Evolutionary conservation across 192 early-diverging fungal genomes (phyloP), one percentile per base, ranked within the genome.

Genomic region (Kickxella alabastrina): DNA sequence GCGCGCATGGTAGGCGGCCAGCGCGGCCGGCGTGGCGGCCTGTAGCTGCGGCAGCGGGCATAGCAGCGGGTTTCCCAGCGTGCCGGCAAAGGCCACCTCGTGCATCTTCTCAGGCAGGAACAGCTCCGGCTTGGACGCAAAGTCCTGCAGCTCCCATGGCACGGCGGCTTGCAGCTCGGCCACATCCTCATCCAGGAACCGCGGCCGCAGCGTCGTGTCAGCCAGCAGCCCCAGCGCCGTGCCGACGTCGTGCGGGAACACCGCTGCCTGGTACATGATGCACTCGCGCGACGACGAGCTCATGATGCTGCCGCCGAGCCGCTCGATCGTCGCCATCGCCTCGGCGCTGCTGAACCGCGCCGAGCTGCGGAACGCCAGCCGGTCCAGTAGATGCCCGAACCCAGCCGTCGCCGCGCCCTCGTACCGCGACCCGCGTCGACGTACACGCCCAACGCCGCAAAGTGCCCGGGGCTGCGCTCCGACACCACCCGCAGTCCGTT

Each of bases 181-280:
- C 25, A 98, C 62, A 54, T 98, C 96, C 25, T 84, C 85, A 10
- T 76, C 70, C 15, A 80, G 49, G 23, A 94, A 85, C 24, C 49
- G 57, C 6, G 93, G 92, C 43, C 85, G 82, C 52, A 85, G 79
- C 19, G 94, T 84, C 7, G 90, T 87, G 42, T 95, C 85, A 0
- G 88, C 82, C 54, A 96, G 82, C 18, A 93, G 71, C 12, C 78
- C 51, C 29, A 94, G 40, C n/a, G 90, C 83, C 15, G 81, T 74
- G 1, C 73, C 62, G 18, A 93, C 55, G 68, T 95, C 92, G 54
- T 91, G 82, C 4, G 80, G 83, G 59, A 98, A 92, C 19, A 98
- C 85, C 6, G 90, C 85, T 6, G 89, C 86, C 62, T 95, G 93
- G 65, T 96, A 98, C 84, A 93, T 91, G 70, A 98, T 92, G 44